Evolutionary conservation across 2,329 filamentous ascomycete genomes (phyloP).

Genomic region (Byssochlamys sp.): DNA sequence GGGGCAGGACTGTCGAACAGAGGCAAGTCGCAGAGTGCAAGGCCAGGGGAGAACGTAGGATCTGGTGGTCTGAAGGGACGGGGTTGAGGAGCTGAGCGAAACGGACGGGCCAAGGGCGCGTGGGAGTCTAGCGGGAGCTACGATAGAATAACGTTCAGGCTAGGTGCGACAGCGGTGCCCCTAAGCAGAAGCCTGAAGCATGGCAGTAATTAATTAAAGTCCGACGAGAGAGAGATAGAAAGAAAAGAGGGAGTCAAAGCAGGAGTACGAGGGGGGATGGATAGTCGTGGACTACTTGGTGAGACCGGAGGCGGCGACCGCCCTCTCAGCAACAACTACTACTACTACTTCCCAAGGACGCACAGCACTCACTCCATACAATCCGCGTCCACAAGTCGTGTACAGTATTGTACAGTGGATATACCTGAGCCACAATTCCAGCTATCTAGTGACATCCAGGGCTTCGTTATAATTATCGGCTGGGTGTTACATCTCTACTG

Average conservation of each 20-base stretch:
- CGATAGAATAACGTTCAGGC: not conserved
- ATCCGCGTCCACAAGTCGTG: not conserved
- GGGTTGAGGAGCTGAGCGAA: not conserved
- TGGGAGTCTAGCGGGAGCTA: slow-evolving; percentile 1
- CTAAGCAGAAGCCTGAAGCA: not conserved
- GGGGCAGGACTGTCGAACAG: not conserved
- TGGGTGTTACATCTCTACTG: not conserved
- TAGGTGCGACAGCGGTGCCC: not conserved
- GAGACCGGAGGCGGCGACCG: not conserved
- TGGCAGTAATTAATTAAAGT: not conserved
- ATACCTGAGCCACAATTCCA: not conserved
- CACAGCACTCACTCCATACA: not conserved
- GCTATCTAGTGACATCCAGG: not conserved
- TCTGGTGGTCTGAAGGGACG: not conserved
- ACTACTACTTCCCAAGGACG: not conserved
- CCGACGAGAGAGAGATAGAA: not conserved
- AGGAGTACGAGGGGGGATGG: not conserved
- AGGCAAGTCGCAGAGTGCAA: not conserved
- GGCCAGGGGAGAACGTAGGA: not conserved
- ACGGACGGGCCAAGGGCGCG: not conserved
- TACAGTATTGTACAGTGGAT: not conserved
- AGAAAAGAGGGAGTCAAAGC: not conserved
- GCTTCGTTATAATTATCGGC: not conserved
- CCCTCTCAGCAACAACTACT: not conserved
- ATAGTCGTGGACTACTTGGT: not conserved